These are phyloP conservation scores for Tagetes erecta DNA, from an alignment of 129 eudicot genomes.

Conservation along the genomic window DNA sequence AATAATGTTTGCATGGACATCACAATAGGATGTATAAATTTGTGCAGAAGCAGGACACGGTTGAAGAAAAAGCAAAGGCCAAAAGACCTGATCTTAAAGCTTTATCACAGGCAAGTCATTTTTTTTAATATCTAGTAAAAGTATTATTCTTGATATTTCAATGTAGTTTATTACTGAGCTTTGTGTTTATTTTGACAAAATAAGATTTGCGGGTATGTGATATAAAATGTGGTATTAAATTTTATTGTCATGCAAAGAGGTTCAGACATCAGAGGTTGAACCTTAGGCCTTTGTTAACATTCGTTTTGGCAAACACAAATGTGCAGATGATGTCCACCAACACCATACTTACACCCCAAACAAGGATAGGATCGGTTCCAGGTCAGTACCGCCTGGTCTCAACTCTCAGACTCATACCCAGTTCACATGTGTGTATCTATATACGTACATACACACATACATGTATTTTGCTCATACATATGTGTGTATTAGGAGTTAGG, in stretches of 20 bases:
- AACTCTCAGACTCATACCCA: background rate
- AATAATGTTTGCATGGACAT: background rate
- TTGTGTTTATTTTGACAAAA: background rate
- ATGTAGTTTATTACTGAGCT: background rate
- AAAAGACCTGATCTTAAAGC: slow-evolving; percentile 74
- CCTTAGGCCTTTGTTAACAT: slow-evolving; percentile 3
- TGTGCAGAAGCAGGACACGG: slow-evolving; percentile 42
- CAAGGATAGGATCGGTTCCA: slow-evolving; percentile 70
- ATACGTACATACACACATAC: background rate
- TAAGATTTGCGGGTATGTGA: background rate
- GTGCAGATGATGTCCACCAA: slow-evolving; percentile 62
- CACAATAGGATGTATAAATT: slow-evolving; percentile 27
- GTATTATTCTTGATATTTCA: background rate
- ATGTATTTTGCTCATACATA: background rate
- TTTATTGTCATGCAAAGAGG: background rate
- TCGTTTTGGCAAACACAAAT: slow-evolving; percentile 15
- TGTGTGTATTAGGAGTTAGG: too few relatives aligned
- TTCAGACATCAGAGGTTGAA: background rate
- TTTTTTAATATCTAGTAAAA: slow-evolving; percentile 6
- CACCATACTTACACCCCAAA: slow-evolving; percentile 35
- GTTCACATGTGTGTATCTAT: background rate
- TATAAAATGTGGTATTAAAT: background rate
- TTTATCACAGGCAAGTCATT: slow-evolving; percentile 51
- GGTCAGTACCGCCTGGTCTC: slow-evolving; percentile 42
- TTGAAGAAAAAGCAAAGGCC: slow-evolving; percentile 33